Evolutionary conservation across 106 monocot species (phyloP).

Genomic region (Acanthochlamys bracteata): DNA sequence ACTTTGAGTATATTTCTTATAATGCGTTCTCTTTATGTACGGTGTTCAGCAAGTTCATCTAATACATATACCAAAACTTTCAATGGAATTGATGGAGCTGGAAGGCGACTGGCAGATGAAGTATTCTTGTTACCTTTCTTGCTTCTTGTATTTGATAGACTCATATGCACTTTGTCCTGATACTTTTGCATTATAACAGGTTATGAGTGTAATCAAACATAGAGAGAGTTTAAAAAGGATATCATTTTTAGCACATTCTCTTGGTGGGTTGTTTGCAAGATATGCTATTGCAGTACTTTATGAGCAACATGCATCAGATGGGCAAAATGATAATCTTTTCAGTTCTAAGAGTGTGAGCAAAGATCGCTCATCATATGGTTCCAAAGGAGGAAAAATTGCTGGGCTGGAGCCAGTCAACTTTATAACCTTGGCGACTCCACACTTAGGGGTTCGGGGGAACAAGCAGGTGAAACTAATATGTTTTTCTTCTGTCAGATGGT

Average conservation of each 20-base stretch:
- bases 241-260: constrained; percentile 83
- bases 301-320: constrained; percentile 22
- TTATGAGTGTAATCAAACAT: constrained; percentile 52
- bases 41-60: constrained; percentile 79
- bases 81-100: constrained; percentile 83
- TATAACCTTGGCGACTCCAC: constrained; percentile 95
- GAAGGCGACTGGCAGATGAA: constrained; percentile 87
- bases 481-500: not conserved
- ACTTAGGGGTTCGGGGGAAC: constrained; percentile 88
- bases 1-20: not conserved
- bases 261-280: constrained; percentile 90
- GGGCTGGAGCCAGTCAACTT: constrained; percentile 79
- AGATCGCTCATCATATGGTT: constrained; percentile 8
- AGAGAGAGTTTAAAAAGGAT: constrained; percentile 70
- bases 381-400: constrained; percentile 39
- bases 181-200: constrained; percentile 19
- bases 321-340: constrained; percentile 2
- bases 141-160: not conserved
- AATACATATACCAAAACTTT: constrained; percentile 81
- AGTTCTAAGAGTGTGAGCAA: constrained; percentile 9
- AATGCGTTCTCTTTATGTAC: not conserved
- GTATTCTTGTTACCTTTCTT: not conserved
- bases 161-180: not conserved
- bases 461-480: constrained; percentile 46
- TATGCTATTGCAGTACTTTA: constrained; percentile 77